These are phyloP conservation scores for Termitomyces sp. DNA, from an alignment of 768 basidiomycete genomes.

Conservation along the genomic window DNA sequence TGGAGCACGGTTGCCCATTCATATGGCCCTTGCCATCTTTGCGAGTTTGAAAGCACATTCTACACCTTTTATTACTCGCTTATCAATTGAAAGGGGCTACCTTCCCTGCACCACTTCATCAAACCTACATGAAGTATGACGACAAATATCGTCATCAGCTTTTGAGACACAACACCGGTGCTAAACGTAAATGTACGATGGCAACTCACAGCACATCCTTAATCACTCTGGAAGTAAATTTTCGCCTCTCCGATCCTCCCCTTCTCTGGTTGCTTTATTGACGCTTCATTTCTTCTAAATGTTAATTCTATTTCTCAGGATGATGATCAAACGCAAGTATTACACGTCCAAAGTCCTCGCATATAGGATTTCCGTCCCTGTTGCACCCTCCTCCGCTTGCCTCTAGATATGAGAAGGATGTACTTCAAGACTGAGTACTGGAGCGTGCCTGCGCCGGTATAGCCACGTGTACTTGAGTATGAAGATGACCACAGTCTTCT, in stretches of 20 bases:
- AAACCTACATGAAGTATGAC: not conserved
- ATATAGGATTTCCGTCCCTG: not conserved
- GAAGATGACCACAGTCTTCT: not conserved
- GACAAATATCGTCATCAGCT: not conserved
- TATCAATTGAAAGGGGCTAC: not conserved
- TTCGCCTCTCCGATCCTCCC: not conserved
- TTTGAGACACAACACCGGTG: not conserved
- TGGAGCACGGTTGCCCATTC: not conserved
- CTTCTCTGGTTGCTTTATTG: not conserved
- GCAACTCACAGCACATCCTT: not conserved
- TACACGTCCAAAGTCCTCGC: not conserved
- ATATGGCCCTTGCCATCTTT: not conserved
- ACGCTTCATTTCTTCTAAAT: not conserved
- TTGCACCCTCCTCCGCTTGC: not conserved
- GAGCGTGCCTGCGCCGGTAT: not conserved
- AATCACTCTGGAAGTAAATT: not conserved
- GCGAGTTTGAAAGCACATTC: not conserved
- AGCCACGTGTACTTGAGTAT: not conserved
- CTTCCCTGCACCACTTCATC: not conserved
- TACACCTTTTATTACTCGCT: not conserved
- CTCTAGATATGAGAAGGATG: not conserved
- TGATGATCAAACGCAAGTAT: not conserved
- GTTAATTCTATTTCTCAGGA: conserved; percentile 9
- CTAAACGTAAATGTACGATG: not conserved
- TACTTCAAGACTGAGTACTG: not conserved